Evolutionary conservation across 306 rosid species (phyloP), one percentile per base, ranked within the genome.

Genomic region (Castanea sativa): DNA sequence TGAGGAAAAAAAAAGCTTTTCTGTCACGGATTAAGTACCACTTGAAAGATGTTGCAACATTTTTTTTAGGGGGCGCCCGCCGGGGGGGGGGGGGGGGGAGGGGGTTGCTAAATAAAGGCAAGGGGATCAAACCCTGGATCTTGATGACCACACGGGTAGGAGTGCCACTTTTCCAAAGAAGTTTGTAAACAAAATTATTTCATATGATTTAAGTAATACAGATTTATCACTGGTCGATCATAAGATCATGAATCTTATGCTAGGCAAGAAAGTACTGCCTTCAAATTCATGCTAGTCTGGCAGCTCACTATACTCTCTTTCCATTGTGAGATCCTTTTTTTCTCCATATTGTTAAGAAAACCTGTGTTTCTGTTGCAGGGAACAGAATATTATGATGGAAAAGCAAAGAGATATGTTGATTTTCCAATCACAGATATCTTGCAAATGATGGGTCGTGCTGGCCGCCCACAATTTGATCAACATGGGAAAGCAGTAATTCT

Each of bases 401-500:
- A 94, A 77, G 30, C 95, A 9, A 94, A 94, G 89, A 88, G 99
- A 79, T 94, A 94, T 69, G 95, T 94, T 76, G 97, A 94, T 87
- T 94, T 94, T 80, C 99, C 99, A 69, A 94, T 94, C 87, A 94
- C 97, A 60, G 99, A 94, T 90, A 94, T 92, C 83, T 77, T 94
- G 86, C 99, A 94, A 87, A 94, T 94, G 97, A 94, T 94, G 99
- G 99, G 99, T 77, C 97, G 99, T 78, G 99, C 99, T 73, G 99
- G 99, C 43, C 95, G 97, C 65, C 99, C 99, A 70, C 99, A 94
- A 76, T 94, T 82, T 89, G 99, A 94, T 85, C 99, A 94, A 76
- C 97, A 94, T 56, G 99, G 99, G 84, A 94, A 94, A 86, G 97
- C 99, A 45, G 99, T 94, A 78, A 92, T 94, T 89, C 99, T 94